phyloP scores from a whole-genome alignment of 2,329 filamentous ascomycete genomes.

The Calonectria pauciramosa region DNA sequence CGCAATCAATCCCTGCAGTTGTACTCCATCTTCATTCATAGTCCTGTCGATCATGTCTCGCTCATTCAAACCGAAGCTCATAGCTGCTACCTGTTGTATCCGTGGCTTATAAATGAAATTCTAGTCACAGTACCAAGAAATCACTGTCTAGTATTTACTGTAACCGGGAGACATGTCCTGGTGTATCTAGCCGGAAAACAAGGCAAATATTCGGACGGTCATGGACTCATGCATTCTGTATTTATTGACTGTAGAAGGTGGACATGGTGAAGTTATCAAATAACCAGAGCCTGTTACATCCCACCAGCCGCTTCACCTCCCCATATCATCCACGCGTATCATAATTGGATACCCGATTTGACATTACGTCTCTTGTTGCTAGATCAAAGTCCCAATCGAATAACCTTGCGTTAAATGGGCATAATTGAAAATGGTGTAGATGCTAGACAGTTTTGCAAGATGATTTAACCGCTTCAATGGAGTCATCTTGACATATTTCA shows the following conservation, averaged over 20 bases:
- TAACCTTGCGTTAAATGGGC: background rate
- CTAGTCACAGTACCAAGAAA: background rate
- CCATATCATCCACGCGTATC: background rate
- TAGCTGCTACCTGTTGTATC: background rate
- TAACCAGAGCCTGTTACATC: background rate
- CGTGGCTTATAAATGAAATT: background rate
- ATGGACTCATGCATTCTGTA: background rate
- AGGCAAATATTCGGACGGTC: background rate
- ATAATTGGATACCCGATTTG: background rate
- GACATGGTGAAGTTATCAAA: background rate
- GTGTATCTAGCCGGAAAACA: background rate
- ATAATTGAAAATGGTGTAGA: background rate
- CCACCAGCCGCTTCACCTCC: background rate
- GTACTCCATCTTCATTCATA: slow-evolving; percentile 70
- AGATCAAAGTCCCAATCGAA: background rate
- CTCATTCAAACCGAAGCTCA: background rate
- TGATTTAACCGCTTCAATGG: background rate
- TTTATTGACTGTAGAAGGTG: background rate
- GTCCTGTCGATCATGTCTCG: slow-evolving; percentile 84
- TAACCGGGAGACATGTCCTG: background rate
- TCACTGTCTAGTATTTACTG: background rate
- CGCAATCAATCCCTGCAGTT: slow-evolving; percentile 62
- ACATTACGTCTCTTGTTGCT: background rate
- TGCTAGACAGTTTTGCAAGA: background rate
- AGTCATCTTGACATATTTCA: background rate